A percentile compares a stretch with the other conserved stretches of the same genome.
These are phyloP conservation scores for Lachnellula willkommii DNA, from an alignment of 2,329 filamentous ascomycete species.

Conservation along the genomic window DNA sequence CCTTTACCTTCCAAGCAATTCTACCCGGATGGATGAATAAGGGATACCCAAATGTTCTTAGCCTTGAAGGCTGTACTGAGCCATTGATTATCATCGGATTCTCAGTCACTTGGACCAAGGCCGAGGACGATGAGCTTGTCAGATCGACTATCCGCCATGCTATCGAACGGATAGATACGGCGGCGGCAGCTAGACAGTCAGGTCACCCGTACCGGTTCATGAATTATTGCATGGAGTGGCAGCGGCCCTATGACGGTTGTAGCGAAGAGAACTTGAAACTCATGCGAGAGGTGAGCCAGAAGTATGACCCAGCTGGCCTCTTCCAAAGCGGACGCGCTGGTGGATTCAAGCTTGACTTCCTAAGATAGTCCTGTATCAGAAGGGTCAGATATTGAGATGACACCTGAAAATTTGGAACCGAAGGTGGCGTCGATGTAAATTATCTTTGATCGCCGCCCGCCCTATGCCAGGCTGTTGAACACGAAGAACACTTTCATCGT, in stretches of 20 bases:
- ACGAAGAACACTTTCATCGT: too few relatives aligned
- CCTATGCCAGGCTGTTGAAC: too few relatives aligned
- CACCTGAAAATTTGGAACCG: not conserved
- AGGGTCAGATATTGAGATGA: not conserved
- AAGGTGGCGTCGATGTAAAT: too few relatives aligned
- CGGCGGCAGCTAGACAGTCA: not conserved
- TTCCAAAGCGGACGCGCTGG: slow-evolving; percentile 24
- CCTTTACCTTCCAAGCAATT: slow-evolving; percentile 1
- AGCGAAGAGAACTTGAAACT: slow-evolving; percentile 6
- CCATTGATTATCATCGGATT: slow-evolving; percentile 1
- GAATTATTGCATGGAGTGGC: slow-evolving; percentile 9
- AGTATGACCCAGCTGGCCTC: slow-evolving; percentile 24
- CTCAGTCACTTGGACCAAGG: slow-evolving; percentile 3
- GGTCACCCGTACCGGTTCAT: slow-evolving; percentile 3
- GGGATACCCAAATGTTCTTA: not conserved
- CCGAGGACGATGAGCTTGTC: slow-evolving; percentile 2
- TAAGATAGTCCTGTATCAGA: not conserved
- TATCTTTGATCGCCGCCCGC: too few relatives aligned
- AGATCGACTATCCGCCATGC: not conserved
- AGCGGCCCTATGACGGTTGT: slow-evolving; percentile 6
- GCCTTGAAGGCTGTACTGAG: slow-evolving; percentile 1
- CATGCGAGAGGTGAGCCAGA: slow-evolving; percentile 18
- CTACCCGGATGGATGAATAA: slow-evolving; percentile 1
- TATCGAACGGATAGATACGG: slow-evolving; percentile 2
- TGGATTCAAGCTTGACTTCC: slow-evolving; percentile 20